Conservation (phyloP, 768 basidiomycete species). For the Rhodotorula sphaerocarpa region DNA sequence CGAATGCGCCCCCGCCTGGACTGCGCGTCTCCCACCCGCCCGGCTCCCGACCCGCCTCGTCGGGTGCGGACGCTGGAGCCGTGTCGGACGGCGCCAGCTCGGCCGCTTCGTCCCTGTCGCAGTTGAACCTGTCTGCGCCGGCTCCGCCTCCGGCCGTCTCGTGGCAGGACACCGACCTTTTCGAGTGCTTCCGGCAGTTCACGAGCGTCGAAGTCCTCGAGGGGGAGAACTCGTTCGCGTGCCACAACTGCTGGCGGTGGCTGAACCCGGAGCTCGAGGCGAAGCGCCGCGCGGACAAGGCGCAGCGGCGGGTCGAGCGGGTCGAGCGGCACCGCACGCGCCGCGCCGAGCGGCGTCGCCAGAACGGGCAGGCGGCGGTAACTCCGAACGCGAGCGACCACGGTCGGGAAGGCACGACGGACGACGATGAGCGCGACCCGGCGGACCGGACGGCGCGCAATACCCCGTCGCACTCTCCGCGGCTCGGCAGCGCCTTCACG, state of each 20-base stretch:
- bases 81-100: background rate
- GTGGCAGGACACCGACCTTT: slow-evolving; percentile 42
- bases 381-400: background rate
- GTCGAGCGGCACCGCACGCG: slow-evolving; percentile 15
- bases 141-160: slow-evolving; percentile 3
- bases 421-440: slow-evolving; percentile 1
- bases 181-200: slow-evolving; percentile 68
- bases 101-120: background rate
- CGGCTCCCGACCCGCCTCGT: background rate
- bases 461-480: slow-evolving; percentile 42
- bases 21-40: slow-evolving; percentile 36
- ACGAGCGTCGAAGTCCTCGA: slow-evolving; percentile 88
- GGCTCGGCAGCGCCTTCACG: background rate
- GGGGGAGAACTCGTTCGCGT: slow-evolving; percentile 90
- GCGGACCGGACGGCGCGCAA: slow-evolving; percentile 24
- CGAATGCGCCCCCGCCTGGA: slow-evolving; percentile 9
- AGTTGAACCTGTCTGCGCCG: background rate
- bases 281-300: slow-evolving; percentile 49
- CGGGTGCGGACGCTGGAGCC: background rate
- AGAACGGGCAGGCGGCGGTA: background rate
- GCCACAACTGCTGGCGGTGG: slow-evolving; percentile 88
- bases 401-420: slow-evolving; percentile 11
- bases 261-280: slow-evolving; percentile 49
- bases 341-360: slow-evolving; percentile 12
- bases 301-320: slow-evolving; percentile 46